Percentiles rank a stretch among this genome's conserved stretches.
Conservation (phyloP, 2,329 filamentous ascomycete genomes). For the Monosporascus sp. region DNA sequence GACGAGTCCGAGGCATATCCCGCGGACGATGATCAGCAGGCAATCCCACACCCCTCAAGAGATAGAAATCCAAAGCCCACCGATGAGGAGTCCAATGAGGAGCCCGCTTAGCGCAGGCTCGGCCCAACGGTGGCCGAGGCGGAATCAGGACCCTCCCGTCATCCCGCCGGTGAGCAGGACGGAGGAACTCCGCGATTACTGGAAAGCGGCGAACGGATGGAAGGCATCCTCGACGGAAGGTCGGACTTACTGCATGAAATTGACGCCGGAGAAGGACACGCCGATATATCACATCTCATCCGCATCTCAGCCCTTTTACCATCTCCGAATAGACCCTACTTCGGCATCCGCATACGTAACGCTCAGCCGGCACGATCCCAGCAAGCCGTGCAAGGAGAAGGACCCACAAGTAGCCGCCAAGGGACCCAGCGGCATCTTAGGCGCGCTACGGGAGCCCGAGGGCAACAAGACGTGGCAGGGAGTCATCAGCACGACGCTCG, state of each 20-base stretch:
- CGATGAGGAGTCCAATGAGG: constrained; percentile 23
- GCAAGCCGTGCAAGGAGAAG: constrained; percentile 44
- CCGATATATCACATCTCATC: constrained; percentile 64
- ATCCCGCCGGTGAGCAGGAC: constrained; percentile 49
- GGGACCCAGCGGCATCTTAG: constrained; percentile 21
- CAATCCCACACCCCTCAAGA: constrained; percentile 50
- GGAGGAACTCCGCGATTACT: constrained; percentile 58
- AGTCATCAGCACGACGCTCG: constrained; percentile 52
- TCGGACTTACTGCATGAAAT: constrained; percentile 52
- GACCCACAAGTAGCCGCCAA: constrained; percentile 30
- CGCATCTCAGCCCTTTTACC: constrained; percentile 59
- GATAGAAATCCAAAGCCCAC: constrained; percentile 21
- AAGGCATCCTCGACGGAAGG: constrained; percentile 55
- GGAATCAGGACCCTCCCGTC: constrained; percentile 35
- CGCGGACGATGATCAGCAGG: constrained; percentile 59
- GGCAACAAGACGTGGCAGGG: constrained; percentile 49
- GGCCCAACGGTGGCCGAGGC: constrained; percentile 26
- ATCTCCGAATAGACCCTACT: constrained; percentile 57
- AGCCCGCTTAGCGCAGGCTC: constrained; percentile 27
- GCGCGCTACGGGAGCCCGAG: constrained; percentile 26
- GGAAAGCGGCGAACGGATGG: constrained; percentile 68
- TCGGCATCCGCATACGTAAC: constrained; percentile 58
- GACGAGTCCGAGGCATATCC: constrained; percentile 57
- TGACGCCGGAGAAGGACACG: constrained; percentile 51
- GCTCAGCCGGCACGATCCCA: constrained; percentile 55